These are phyloP conservation scores for Orbilia blumenaviensis DNA, from an alignment of 2,329 filamentous ascomycete species.

Conservation along the genomic window DNA sequence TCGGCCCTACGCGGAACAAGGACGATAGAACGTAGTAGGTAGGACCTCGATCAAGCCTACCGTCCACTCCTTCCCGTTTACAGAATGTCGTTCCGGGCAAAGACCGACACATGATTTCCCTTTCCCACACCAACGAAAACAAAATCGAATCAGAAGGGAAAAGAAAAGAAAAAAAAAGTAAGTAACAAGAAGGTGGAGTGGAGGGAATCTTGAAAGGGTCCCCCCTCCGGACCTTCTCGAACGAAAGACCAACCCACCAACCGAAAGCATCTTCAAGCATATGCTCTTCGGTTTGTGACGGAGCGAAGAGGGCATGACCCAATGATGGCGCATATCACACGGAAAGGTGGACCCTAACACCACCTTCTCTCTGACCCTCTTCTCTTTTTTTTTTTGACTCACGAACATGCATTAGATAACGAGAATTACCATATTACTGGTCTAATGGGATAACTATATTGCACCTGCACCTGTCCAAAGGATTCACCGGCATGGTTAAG, in stretches of 20 bases:
- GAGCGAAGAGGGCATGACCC: constrained; percentile 38
- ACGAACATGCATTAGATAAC: constrained; percentile 53
- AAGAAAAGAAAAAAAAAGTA: not conserved
- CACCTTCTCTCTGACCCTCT: constrained; percentile 14
- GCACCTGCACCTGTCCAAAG: constrained; percentile 30
- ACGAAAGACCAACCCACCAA: constrained; percentile 41
- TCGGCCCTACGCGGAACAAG: constrained; percentile 37
- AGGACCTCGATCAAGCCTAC: constrained; percentile 10
- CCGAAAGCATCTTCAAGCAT: constrained; percentile 29
- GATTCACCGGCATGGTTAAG: constrained; percentile 32
- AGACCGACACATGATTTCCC: constrained; percentile 45
- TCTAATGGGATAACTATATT: constrained; percentile 9
- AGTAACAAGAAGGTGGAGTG: too few relatives aligned
- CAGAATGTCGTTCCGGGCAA: constrained; percentile 52
- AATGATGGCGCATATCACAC: constrained; percentile 52
- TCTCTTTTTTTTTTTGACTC: constrained; percentile 29
- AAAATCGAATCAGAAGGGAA: too few relatives aligned
- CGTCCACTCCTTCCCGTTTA: constrained; percentile 36
- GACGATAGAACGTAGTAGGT: too few relatives aligned
- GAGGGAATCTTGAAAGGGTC: too few relatives aligned
- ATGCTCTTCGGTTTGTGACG: constrained; percentile 46
- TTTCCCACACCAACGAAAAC: not conserved
- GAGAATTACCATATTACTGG: constrained; percentile 40
- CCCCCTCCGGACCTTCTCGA: constrained; percentile 44
- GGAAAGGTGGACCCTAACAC: constrained; percentile 26